Conservation (phyloP, 1,284 basidiomycete species). For the Moniliophthora roreri region DNA sequence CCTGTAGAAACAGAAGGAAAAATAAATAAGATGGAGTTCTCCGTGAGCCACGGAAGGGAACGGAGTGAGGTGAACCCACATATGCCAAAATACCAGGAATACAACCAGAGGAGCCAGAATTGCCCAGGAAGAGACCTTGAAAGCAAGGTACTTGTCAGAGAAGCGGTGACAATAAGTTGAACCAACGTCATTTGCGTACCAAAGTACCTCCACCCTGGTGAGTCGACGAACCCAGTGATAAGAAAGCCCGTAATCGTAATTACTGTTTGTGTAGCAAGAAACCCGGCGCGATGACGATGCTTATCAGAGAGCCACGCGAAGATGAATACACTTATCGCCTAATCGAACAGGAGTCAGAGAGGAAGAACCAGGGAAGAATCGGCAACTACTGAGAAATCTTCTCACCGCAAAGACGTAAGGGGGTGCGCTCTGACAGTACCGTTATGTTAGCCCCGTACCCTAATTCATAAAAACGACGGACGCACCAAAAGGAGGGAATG, state of each 20-base stretch:
- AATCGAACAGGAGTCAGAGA: background rate
- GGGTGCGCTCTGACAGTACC: constrained; percentile 37
- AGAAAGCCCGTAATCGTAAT: constrained; percentile 38
- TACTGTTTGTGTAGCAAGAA: constrained; percentile 39
- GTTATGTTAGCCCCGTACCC: background rate
- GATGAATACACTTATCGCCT: constrained; percentile 38
- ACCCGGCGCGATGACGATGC: constrained; percentile 36
- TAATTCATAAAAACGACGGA: constrained; percentile 10
- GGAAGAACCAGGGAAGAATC: background rate
- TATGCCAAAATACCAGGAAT: constrained; percentile 49
- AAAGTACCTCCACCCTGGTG: constrained; percentile 37
- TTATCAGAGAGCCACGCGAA: constrained; percentile 48
- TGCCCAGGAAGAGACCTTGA: constrained; percentile 42
- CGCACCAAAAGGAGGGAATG: constrained; percentile 39
- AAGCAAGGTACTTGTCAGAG: background rate
- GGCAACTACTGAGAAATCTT: background rate
- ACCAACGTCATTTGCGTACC: constrained; percentile 26
- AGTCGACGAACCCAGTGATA: constrained; percentile 37
- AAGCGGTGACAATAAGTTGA: background rate
- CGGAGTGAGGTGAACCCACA: constrained; percentile 30
- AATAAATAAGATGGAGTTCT: constrained; percentile 10
- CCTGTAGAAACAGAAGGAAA: constrained; percentile 30
- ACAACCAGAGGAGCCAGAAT: constrained; percentile 41
- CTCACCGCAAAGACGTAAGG: constrained; percentile 46
- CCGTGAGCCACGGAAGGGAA: no score